Evolutionary conservation across 83 land plant species (phyloP), one percentile per base, ranked within the genome.

Genomic region (Diphasiastrum complanatum): DNA sequence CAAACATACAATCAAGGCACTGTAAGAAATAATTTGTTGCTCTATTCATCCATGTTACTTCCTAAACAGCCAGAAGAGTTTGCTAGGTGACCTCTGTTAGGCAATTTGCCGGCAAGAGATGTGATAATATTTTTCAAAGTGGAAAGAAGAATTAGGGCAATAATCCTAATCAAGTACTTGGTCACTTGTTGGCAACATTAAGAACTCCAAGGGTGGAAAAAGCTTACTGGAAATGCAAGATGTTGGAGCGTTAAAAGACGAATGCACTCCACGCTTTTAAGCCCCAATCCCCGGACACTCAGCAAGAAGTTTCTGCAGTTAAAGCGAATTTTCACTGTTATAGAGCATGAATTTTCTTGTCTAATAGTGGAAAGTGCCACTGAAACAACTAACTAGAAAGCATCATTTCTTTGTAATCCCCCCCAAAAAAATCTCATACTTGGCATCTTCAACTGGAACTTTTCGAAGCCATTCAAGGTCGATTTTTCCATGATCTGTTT

Each of bases 231-330:
- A 47, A 86, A 86, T 34, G 91, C 81, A 18, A 53, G 51, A 61
- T 84, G 85, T 19, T 83, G 80, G 60, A 86, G 91, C 14, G 85
- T 70, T 53, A 86, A 68, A 27, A 86, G 71, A 6, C 91, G 79
- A 36, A 86, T 78, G 62, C 91, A 86, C 61, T 86, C 91, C 37
- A 78, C 83, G 64, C 91, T 86, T 45, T 86, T 86, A 26, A 84
- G 65, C n/a, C 91, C 91, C 26, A 86, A 34, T 57, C 91, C 91
- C 5, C 65, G 59, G 31, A 83, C 37, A 64, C 82, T 78, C 47
- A 78, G 51, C 27, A 86, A 75, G 51, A 78, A 83, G 1, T 78
- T 73, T 51, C 91, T 86, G 74, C 52, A 67, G 14, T 16, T 19
- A 62, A 40, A 28, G n/a, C n/a, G n/a, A 59, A 16, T 24, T 23